Base-by-base conservation (phyloP, 495 filamentous ascomycete genomes). In the Aspergillus asperescens region DNA sequence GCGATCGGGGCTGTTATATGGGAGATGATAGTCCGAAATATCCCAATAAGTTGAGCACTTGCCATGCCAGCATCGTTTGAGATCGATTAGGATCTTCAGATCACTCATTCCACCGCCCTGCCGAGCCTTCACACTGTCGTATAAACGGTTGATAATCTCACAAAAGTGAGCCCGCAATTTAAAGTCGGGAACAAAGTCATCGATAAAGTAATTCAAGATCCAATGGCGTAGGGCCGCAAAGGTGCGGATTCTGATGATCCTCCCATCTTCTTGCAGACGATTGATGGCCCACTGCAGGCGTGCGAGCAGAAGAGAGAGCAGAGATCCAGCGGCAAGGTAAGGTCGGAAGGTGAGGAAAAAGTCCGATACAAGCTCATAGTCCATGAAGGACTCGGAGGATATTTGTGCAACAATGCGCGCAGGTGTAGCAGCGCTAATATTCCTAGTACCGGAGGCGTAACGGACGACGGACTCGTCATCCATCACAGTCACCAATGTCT, bases 211-310 rank as follows among this genome's bases (percentile, higher is more conserved):
- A 62, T 99, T 99, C 56, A 99, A 70, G 51, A 99, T 91, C 93
- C 93, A 99, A 65, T 99, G 93, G 54, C 93, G 85, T 29, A 97
- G 78, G 20, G 94, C 93, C 19, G 95, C 94, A 72, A 99, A 99
- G 0, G 90, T 93, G 41, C 93, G 84, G 41, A 99, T 94, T 43
- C 89, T 80, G 16, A 99, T 94, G 23, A 97, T 87, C 57, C 87
- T 84, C 9, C 93, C 94, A 53, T 84, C 84, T 60, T 96, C 89
- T 60, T 95, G 89, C 29, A 78, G 68, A 40, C 88, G 79, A 46
- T 81, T 79, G 52, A 96, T 76, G 2, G 94, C 93, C 92, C 92
- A 96, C 59, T 84, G 78, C 35, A 97, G 74, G 3, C 93, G 84
- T 2, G 89, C 84, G 49, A 96, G 77, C 7, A 99, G 75, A 72